These are phyloP conservation scores for Phytophthora macrochlamydospora DNA, from an alignment of 352 stramenopile genomes.

Conservation along the genomic window DNA sequence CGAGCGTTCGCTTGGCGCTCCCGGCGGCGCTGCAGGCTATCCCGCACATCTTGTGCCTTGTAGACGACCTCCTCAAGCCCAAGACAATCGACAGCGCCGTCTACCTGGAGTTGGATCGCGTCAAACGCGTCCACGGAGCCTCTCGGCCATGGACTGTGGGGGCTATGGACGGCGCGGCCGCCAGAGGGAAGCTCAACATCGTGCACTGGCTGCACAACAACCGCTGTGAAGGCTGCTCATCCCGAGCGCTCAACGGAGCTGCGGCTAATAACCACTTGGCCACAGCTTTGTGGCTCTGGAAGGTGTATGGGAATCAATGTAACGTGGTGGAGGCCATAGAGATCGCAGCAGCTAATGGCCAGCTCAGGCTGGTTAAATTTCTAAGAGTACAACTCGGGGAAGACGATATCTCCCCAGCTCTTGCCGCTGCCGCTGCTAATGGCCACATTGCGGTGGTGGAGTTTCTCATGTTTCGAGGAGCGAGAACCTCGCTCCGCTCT, in stretches of 20 bases:
- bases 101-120: not conserved
- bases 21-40: too few species aligned
- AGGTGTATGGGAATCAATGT: not conserved
- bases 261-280: not conserved
- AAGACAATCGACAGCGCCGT: not conserved
- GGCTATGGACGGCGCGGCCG: not conserved
- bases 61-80: not conserved
- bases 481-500: too few species aligned
- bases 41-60: too few species aligned
- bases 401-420: too few species aligned
- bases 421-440: too few species aligned
- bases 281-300: not conserved
- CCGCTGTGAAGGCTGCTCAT: not conserved
- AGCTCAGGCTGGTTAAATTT: not conserved
- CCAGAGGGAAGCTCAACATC: not conserved
- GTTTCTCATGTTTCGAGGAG: too few species aligned
- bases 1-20: too few species aligned
- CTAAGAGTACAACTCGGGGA: not conserved
- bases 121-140: not conserved
- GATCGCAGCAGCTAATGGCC: not conserved
- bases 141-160: not conserved
- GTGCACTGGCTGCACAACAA: not conserved
- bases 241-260: not conserved
- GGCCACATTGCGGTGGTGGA: too few species aligned
- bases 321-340: not conserved